Conservation (phyloP, 257 asterid species). For the Salvia miltiorrhiza region DNA sequence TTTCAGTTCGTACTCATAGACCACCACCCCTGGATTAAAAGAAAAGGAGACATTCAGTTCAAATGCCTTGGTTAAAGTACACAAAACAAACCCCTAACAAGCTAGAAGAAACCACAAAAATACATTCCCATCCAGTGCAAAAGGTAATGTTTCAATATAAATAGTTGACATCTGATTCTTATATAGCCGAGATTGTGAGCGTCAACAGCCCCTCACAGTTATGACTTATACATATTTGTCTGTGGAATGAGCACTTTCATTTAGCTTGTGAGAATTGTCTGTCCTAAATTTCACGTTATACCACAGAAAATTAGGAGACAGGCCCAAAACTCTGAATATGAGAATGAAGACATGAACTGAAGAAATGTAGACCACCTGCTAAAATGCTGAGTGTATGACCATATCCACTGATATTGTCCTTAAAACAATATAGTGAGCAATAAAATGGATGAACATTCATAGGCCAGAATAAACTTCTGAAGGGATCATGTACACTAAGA, state of each 20-base stretch:
- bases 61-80: slow-evolving; percentile 2
- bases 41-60: not conserved
- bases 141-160: not conserved
- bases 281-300: slow-evolving; percentile 5
- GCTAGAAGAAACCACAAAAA: slow-evolving; percentile 3
- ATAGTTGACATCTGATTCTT: not conserved
- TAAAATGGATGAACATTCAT: not conserved
- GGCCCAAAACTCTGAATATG: not conserved
- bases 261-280: not conserved
- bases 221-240: not conserved
- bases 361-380: not conserved
- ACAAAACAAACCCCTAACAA: not conserved
- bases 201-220: not conserved
- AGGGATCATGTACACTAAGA: not conserved
- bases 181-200: not conserved
- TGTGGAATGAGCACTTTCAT: slow-evolving; percentile 4
- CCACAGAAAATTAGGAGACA: not conserved
- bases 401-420: slow-evolving; percentile 8
- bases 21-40: slow-evolving; percentile 72
- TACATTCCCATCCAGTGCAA: not conserved
- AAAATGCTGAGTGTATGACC: not conserved
- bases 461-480: not conserved
- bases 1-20: slow-evolving; percentile 90
- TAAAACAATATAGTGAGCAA: not conserved
- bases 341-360: slow-evolving; percentile 5